These are phyloP conservation scores for Russula abietina DNA, from an alignment of 768 basidiomycete genomes.

Conservation along the genomic window DNA sequence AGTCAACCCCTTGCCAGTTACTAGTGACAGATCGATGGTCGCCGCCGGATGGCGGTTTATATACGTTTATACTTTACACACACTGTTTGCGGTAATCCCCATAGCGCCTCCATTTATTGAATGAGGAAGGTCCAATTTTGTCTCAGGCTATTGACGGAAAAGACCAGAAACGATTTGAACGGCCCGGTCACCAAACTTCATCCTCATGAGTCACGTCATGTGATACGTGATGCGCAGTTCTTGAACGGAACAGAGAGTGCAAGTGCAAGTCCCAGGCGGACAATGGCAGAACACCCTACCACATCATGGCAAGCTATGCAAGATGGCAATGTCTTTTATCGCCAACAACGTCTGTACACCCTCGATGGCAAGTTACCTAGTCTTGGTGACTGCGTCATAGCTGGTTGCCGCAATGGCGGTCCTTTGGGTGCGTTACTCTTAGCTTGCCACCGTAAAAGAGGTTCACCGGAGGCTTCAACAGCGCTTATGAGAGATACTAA, in stretches of 20 bases:
- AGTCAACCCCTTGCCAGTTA: too few species aligned
- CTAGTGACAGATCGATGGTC: too few species aligned
- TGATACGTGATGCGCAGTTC: too few species aligned
- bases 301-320: conserved; percentile 88
- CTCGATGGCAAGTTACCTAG: conserved; percentile 73
- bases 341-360: conserved; percentile 77
- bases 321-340: conserved; percentile 81
- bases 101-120: conserved; percentile 11
- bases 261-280: background rate
- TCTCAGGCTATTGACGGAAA: too few species aligned
- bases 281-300: conserved; percentile 64
- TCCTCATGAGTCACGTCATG: too few species aligned
- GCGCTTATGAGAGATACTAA: conserved; percentile 83
- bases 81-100: too few species aligned
- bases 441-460: background rate
- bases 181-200: too few species aligned
- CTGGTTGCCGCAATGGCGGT: conserved; percentile 81
- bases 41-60: too few species aligned
- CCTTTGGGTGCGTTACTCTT: conserved; percentile 61
- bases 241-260: too few species aligned
- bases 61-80: too few species aligned
- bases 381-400: conserved; percentile 71
- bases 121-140: background rate
- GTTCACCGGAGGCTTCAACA: conserved; percentile 30
- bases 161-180: too few species aligned